Evolutionary conservation across 2,329 filamentous ascomycete species (phyloP), one percentile per base, ranked within the genome.

Genomic region (Xylaria sp.): DNA sequence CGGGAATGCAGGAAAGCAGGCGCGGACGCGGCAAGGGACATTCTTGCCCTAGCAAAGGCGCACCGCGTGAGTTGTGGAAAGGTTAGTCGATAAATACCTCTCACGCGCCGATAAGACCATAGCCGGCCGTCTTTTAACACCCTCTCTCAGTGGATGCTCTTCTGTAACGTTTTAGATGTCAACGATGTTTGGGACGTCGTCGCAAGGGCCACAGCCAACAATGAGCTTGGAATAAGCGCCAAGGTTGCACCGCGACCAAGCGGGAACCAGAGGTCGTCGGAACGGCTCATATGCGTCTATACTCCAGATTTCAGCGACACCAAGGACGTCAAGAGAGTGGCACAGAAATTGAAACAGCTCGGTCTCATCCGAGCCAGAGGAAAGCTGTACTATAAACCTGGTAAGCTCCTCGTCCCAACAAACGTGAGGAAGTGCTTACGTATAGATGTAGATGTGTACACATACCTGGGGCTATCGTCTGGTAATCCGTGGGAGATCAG

Each of bases 301-400:
- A 95, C 90, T 4, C 75, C 77, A 39, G 85, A 96, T 69, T 94
- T 92, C 66, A 75, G 75, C 22, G 85, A 95, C 66, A 78, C 74
- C 47, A 74, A 78, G 3, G 90, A 95, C 66, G 81, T 95, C 5
- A 78, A 77, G 22, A 79, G 88, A 40, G 88, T 95, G 3, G 73
- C 93, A 38, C 67, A 76, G 53, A 80, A 76, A 60, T 71, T 95
- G 57, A 79, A 80, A 46, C 76, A 85, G 50, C 74, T 92, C 53
- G 84, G 80, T 7, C 72, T 94, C 37, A 76, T 88, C 46, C 75
- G 76, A 29, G 55, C 68, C 18, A 71, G 60, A 44, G 70, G 71
- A 3, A 75, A 73, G 1, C 85, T 94, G 45, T 93, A 90, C 69
- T 96, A 95, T 74, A 95, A 95, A 67, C 82, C 82, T 63, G 87